Evolutionary conservation across 306 rosid genomes (phyloP).

Genomic region (Potentilla sterilis): DNA sequence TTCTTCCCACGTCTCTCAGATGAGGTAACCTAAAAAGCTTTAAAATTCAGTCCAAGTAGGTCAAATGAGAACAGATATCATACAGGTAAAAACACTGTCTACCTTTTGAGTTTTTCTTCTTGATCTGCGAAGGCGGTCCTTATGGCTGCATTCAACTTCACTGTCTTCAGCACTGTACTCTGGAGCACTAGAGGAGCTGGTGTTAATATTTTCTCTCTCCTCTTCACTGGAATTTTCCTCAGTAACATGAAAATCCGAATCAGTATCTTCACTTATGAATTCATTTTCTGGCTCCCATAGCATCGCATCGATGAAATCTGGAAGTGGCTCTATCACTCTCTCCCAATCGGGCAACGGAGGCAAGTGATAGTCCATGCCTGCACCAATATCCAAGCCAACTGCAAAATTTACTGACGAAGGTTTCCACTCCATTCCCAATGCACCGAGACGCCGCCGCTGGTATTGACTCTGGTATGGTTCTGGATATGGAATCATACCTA

Average conservation of each 20-base stretch:
- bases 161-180: conserved; percentile 55
- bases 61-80: conserved; percentile 19
- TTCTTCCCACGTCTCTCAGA: conserved; percentile 75
- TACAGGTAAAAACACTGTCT: conserved; percentile 25
- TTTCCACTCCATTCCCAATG: conserved; percentile 83
- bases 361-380: conserved; percentile 58
- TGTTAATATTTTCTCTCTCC: conserved; percentile 50
- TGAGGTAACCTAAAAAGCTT: conserved; percentile 50
- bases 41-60: conserved; percentile 26
- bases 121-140: conserved; percentile 71
- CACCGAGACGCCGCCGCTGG: conserved; percentile 82
- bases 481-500: conserved; percentile 87
- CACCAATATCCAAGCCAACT: conserved; percentile 59
- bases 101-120: conserved; percentile 61
- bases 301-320: conserved; percentile 71
- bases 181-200: conserved; percentile 54
- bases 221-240: conserved; percentile 72
- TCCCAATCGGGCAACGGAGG: conserved; percentile 87
- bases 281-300: conserved; percentile 84
- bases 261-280: conserved; percentile 60
- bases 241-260: conserved; percentile 73
- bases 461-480: conserved; percentile 85
- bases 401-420: conserved; percentile 65
- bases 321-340: conserved; percentile 67
- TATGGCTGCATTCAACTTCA: conserved; percentile 36